Percentiles rank a stretch among this genome's conserved stretches.
Evolutionary conservation across 139 green algal genomes (phyloP).

Genomic region (Chlamydomonas incerta): DNA sequence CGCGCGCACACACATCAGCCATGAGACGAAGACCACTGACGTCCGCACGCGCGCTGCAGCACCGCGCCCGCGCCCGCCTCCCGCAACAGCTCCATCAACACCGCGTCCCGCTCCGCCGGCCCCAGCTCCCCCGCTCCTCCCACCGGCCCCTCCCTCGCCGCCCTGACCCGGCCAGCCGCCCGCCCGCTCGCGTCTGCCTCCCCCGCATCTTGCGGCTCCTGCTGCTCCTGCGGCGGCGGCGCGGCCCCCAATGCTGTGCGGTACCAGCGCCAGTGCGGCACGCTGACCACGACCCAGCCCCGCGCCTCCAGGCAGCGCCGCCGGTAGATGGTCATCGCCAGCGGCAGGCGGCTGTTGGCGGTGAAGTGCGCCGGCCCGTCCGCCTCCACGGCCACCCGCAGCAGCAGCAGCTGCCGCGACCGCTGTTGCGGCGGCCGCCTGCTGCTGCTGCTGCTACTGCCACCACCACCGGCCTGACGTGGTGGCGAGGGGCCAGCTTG

Average conservation of each 20-base stretch:
- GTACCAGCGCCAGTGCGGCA: constrained; percentile 65
- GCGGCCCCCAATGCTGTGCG: too few species aligned
- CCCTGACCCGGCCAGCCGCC: too few species aligned
- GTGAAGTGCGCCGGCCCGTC: constrained; percentile 75
- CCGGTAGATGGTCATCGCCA: constrained; percentile 53
- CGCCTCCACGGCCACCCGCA: constrained; percentile 71
- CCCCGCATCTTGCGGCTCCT: too few species aligned
- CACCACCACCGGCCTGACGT: not conserved
- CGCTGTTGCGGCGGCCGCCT: not conserved
- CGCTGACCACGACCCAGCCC: constrained; percentile 67
- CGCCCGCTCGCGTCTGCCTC: too few species aligned
- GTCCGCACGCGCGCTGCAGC: too few species aligned
- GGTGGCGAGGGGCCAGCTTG: not conserved
- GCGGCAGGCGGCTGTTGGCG: constrained; percentile 46
- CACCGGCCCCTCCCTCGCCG: too few species aligned
- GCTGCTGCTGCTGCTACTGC: not conserved
- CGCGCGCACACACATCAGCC: too few species aligned
- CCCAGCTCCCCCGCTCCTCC: too few species aligned
- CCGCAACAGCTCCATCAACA: constrained; percentile 1
- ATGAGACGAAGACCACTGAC: too few species aligned
- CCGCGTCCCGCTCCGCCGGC: not conserved
- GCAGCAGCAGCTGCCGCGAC: not conserved
- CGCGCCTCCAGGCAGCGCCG: constrained; percentile 60
- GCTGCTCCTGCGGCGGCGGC: too few species aligned
- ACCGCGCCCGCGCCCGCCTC: constrained; percentile 3